phyloP scores from a whole-genome alignment of 768 basidiomycete species.

The Boletus edulis region DNA sequence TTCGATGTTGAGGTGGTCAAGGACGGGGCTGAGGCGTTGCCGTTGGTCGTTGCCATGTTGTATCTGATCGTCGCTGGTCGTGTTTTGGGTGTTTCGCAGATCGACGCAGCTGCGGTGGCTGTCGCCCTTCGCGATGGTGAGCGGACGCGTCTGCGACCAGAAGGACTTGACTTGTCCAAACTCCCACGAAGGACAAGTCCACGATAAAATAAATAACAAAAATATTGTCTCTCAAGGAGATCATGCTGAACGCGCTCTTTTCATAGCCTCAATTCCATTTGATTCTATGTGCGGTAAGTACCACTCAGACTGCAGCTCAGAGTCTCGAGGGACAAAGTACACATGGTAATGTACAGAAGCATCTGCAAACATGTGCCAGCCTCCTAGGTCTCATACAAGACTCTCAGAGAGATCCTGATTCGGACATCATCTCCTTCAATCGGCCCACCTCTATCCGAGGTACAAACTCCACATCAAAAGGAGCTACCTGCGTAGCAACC shows the following conservation, averaged over 20 bases:
- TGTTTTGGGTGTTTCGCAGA: not conserved
- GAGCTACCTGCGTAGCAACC: conserved; percentile 53
- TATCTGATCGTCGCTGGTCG: conserved; percentile 15
- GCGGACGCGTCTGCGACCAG: conserved; percentile 21
- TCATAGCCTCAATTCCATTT: no score
- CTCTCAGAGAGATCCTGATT: not conserved
- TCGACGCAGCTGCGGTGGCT: conserved; percentile 10
- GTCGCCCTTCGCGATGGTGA: conserved; percentile 25
- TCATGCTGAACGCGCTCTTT: not conserved
- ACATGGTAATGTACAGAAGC: not conserved
- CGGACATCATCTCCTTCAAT: conserved; percentile 12
- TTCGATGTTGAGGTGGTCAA: conserved; percentile 31
- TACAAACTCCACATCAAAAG: conserved; percentile 55
- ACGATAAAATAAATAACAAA: not conserved
- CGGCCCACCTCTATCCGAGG: conserved; percentile 34
- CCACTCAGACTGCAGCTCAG: no score
- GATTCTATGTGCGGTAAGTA: no score
- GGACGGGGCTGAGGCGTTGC: conserved; percentile 24
- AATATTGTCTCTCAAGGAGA: not conserved
- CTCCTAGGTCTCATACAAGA: no score
- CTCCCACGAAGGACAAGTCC: conserved; percentile 21
- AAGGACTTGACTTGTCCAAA: conserved; percentile 7
- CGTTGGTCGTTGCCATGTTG: conserved; percentile 23
- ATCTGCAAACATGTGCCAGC: no score
- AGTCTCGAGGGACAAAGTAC: no score